A percentile compares a stretch with the other conserved stretches of the same genome.
These are phyloP conservation scores for Termitomyces sp. DNA, from an alignment of 768 basidiomycete species.

Conservation along the genomic window DNA sequence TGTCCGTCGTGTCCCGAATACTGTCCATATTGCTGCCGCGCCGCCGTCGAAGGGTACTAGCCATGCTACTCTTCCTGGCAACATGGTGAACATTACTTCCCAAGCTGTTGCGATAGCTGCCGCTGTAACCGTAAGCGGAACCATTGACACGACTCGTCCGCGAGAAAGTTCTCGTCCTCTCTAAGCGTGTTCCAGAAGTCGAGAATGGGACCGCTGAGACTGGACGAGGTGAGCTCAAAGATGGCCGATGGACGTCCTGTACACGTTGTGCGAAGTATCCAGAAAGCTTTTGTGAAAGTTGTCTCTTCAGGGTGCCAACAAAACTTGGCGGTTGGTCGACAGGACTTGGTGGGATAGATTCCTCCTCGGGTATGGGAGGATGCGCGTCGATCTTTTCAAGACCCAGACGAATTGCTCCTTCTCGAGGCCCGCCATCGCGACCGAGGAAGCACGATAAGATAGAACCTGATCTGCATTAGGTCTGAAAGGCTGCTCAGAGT, in stretches of 20 bases:
- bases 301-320: constrained; percentile 38
- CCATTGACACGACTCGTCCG: constrained; percentile 61
- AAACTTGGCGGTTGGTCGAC: constrained; percentile 32
- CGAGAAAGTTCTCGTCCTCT: constrained; percentile 46
- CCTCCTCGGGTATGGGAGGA: constrained; percentile 66
- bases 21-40: constrained; percentile 46
- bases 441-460: constrained; percentile 85
- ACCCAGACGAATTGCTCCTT: constrained; percentile 78
- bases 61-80: constrained; percentile 50
- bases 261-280: constrained; percentile 53
- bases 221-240: constrained; percentile 23
- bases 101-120: constrained; percentile 50
- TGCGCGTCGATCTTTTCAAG: constrained; percentile 62
- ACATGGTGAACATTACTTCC: constrained; percentile 41
- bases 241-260: constrained; percentile 30
- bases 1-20: constrained; percentile 31
- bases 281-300: constrained; percentile 51
- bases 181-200: constrained; percentile 32
- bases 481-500: constrained; percentile 2
- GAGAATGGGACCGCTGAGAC: constrained; percentile 44
- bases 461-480: constrained; percentile 50
- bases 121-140: constrained; percentile 76
- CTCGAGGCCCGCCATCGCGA: constrained; percentile 84
- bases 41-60: constrained; percentile 45
- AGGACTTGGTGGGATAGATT: constrained; percentile 40